phyloP scores from a whole-genome alignment of 306 rosid species.

The Prunus mongolica region DNA sequence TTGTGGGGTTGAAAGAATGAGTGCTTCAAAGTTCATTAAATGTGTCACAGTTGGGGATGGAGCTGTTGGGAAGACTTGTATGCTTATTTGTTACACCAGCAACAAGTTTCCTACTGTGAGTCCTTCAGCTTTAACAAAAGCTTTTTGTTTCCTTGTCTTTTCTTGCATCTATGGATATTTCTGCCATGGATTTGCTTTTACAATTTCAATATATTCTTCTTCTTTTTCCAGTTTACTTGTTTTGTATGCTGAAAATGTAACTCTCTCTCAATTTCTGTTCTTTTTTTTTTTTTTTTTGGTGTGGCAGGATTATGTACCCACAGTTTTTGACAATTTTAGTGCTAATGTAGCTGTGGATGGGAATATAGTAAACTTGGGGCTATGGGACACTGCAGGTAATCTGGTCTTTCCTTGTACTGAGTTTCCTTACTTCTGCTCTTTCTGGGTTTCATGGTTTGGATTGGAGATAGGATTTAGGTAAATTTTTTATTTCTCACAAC shows the following conservation, averaged over 20 bases:
- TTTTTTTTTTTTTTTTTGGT: not conserved
- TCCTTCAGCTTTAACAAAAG: not conserved
- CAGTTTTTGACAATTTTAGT: slow-evolving; percentile 95
- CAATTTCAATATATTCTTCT: not conserved
- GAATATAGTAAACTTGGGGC: slow-evolving; percentile 80
- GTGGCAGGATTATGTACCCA: slow-evolving; percentile 84
- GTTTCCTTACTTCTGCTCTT: not conserved
- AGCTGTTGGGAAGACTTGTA: slow-evolving; percentile 97
- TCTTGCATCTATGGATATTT: slow-evolving; percentile 18
- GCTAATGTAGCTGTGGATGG: slow-evolving; percentile 98
- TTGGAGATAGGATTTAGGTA: slow-evolving; percentile 2
- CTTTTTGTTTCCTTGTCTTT: slow-evolving; percentile 7
- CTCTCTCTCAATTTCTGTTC: not conserved
- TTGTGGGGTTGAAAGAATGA: slow-evolving; percentile 50
- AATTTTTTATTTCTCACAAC: not conserved
- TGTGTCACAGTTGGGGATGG: slow-evolving; percentile 99
- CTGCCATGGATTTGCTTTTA: not conserved
- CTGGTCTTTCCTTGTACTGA: not conserved
- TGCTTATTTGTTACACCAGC: slow-evolving; percentile 98
- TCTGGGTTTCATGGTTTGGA: slow-evolving; percentile 8
- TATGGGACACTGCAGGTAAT: slow-evolving; percentile 98
- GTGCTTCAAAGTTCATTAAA: slow-evolving; percentile 95
- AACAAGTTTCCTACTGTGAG: slow-evolving; percentile 95
- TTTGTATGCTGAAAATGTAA: no score
- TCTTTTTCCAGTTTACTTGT: not conserved